Base-by-base conservation (phyloP, 2,329 filamentous ascomycete genomes). In the Penicillium sp. region DNA sequence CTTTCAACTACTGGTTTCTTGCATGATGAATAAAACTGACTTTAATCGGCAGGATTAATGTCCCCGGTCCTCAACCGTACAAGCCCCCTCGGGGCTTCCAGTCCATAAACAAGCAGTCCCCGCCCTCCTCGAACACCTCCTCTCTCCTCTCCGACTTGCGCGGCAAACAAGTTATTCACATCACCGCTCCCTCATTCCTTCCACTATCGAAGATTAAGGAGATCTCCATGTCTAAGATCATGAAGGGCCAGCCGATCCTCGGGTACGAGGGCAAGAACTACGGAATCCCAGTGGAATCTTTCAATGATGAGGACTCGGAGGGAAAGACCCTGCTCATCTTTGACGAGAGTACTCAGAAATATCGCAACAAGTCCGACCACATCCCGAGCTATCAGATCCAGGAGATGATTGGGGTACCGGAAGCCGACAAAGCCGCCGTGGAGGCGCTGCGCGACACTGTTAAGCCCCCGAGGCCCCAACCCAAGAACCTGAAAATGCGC, bases 81-180 rank as follows among this genome's bases (percentile, higher is more conserved):
- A 70, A 71, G 56, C 65, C 74, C 4, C 75, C 75, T 1, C 55
- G 60, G n/a, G 75, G 74, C 25, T 77, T 76, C 63, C 72, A 72
- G 47, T 48, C 67, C 33, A 56, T 67, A 42, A 69, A 69, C 50
- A 68, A 67, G 48, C 64, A 67, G 38, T 48, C 62, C 16, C 57
- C 66, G 5, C 63, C 67, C 25, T 68, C 68, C 41, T 69, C 70
- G 3, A 62, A 54, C 41, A 59, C 66, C 39, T 63, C 67, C 41
- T 68, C 71, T 22, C 48, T 69, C 22, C 65, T 74, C 36, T 70
- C 72, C 33, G 63, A 74, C 44, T 64, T 76, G 44, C 61, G 61
- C 44, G 72, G 71, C 46, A 79, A 79, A 58, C 72, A 78, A 61
- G 59, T 79, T 44, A 75, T 75, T 66, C 75, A 79, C 55, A 75